Evolutionary conservation across 495 filamentous ascomycete genomes (phyloP).

Genomic region (Glutinoglossum americanum): DNA sequence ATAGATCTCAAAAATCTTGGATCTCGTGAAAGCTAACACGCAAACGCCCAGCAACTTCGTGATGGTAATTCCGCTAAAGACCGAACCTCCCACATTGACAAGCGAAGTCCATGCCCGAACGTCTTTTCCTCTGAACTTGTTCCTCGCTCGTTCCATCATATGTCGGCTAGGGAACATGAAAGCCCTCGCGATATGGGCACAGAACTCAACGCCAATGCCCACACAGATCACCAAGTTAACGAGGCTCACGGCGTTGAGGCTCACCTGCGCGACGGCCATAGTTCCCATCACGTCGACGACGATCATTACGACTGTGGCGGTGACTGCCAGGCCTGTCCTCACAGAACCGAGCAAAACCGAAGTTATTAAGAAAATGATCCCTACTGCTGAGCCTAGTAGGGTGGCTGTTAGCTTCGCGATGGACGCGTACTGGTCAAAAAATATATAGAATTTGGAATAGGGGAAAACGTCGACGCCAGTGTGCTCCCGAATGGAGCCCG

Average conservation of each 20-base stretch:
- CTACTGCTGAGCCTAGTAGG: constrained; percentile 62
- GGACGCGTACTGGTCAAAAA: constrained; percentile 88
- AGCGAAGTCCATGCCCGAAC: constrained; percentile 78
- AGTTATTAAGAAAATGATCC: constrained; percentile 59
- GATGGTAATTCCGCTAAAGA: constrained; percentile 89
- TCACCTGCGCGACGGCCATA: constrained; percentile 76
- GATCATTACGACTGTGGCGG: constrained; percentile 72
- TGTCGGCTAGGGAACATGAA: constrained; percentile 75
- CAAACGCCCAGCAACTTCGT: constrained; percentile 86
- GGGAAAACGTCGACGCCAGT: constrained; percentile 71
- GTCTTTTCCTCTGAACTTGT: constrained; percentile 51
- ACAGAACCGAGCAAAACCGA: constrained; percentile 65
- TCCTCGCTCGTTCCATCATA: constrained; percentile 52
- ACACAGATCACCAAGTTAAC: constrained; percentile 95
- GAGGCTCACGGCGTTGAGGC: constrained; percentile 89
- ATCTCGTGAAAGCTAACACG: constrained; percentile 81
- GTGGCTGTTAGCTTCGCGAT: constrained; percentile 61
- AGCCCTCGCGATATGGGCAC: constrained; percentile 85
- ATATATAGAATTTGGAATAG: constrained; percentile 92
- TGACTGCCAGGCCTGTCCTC: constrained; percentile 60
- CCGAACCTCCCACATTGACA: constrained; percentile 79
- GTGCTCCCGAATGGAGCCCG: constrained; percentile 40
- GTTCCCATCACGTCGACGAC: constrained; percentile 85
- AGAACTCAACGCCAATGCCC: constrained; percentile 91
- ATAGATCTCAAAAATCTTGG: constrained; percentile 98